These are phyloP conservation scores for Delonix regia DNA, from an alignment of 306 rosid species.

Conservation along the genomic window DNA sequence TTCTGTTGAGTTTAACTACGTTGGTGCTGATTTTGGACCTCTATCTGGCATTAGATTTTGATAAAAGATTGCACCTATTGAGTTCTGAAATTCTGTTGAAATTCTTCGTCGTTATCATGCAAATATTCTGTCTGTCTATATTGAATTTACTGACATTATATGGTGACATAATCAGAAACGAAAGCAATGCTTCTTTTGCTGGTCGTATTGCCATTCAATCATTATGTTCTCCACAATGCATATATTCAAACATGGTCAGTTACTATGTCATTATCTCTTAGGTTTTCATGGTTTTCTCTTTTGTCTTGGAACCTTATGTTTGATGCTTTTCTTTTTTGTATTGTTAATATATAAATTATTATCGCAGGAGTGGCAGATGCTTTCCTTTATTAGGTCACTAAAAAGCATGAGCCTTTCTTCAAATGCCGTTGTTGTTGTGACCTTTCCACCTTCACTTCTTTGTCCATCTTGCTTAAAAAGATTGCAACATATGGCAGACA, in stretches of 20 bases:
- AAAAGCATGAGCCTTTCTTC: constrained; percentile 68
- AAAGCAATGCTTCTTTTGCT: constrained; percentile 51
- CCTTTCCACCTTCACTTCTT: constrained; percentile 76
- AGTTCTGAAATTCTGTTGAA: not conserved
- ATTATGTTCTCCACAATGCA: constrained; percentile 86
- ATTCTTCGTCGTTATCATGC: not conserved
- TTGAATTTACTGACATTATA: constrained; percentile 32
- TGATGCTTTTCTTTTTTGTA: constrained; percentile 9
- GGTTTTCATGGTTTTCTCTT: constrained; percentile 23
- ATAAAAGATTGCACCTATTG: not conserved
- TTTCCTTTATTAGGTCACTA: constrained; percentile 75
- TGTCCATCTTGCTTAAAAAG: constrained; percentile 67
- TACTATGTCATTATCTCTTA: constrained; percentile 5
- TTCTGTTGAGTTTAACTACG: constrained; percentile 13
- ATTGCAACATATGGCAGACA: constrained; percentile 94
- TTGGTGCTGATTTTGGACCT: not conserved
- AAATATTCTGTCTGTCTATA: constrained; percentile 19
- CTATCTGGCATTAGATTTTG: not conserved
- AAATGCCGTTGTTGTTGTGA: constrained; percentile 76
- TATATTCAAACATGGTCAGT: constrained; percentile 70
- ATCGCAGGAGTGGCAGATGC: constrained; percentile 91
- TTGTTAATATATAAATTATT: not conserved
- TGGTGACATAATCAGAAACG: constrained; percentile 45
- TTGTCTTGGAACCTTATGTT: not conserved
- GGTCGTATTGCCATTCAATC: constrained; percentile 90